A percentile compares a stretch with the other conserved stretches of the same genome.
These are phyloP conservation scores for Stagonosporopsis rhizophila DNA, from an alignment of 2,329 filamentous ascomycete genomes.

Conservation along the genomic window DNA sequence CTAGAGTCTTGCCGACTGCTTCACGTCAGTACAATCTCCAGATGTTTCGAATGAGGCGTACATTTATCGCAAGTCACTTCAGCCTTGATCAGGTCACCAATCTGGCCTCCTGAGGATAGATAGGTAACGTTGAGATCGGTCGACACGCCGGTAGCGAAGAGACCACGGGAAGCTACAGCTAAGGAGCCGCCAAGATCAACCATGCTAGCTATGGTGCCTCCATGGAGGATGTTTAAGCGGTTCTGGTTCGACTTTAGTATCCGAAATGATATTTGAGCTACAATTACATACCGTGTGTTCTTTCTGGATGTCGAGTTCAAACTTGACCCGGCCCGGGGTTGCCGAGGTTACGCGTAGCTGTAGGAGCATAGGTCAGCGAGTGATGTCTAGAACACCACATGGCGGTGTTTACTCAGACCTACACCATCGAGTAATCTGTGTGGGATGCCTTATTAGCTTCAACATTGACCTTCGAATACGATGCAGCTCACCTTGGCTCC, in stretches of 20 bases:
- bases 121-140: constrained; percentile 73
- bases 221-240: constrained; percentile 76
- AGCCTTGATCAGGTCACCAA: constrained; percentile 66
- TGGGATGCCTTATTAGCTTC: neutral
- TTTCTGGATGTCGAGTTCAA: constrained; percentile 76
- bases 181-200: constrained; percentile 72
- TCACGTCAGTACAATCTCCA: neutral
- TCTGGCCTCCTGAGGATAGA: constrained; percentile 67
- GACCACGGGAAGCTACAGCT: constrained; percentile 68
- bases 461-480: neutral
- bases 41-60: constrained; percentile 36
- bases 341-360: constrained; percentile 74
- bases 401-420: neutral
- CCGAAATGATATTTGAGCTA: neutral
- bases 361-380: neutral
- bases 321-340: constrained; percentile 71
- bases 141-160: constrained; percentile 71
- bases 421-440: constrained; percentile 53
- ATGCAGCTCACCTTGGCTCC: constrained; percentile 74
- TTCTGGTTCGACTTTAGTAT: constrained; percentile 61
- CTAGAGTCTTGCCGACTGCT: constrained; percentile 69
- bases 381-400: neutral
- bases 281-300: constrained; percentile 72
- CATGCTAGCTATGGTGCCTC: constrained; percentile 79
- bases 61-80: constrained; percentile 72